Evolutionary conservation across 768 basidiomycete species (phyloP).

Genomic region (Artomyces pyxidatus): DNA sequence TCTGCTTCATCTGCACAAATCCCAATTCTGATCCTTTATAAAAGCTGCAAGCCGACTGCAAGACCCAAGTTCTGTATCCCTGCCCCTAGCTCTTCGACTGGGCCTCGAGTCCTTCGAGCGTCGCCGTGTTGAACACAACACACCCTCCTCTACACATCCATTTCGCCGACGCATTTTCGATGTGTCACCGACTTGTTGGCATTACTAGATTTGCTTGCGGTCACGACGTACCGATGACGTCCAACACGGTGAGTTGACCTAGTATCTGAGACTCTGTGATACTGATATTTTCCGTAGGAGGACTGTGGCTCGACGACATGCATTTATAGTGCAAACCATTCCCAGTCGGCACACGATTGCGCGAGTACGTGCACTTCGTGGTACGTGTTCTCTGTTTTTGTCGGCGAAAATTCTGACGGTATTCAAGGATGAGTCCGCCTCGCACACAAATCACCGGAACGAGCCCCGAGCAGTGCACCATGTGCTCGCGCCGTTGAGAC

Average conservation of each 20-base stretch:
- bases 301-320: constrained; percentile 7
- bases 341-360: background rate
- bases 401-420: background rate
- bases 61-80: too few relatives aligned
- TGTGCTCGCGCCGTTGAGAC: background rate
- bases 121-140: background rate
- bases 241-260: background rate
- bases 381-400: background rate
- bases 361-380: background rate
- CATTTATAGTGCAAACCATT: constrained; percentile 5
- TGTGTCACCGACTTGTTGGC: constrained; percentile 10
- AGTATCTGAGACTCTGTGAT: background rate
- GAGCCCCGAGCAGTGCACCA: constrained; percentile 3
- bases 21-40: too few relatives aligned
- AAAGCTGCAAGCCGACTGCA: too few relatives aligned
- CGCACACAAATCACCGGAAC: background rate
- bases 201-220: constrained; percentile 3
- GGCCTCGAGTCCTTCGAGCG: background rate
- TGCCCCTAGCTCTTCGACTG: background rate
- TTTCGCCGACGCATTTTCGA: background rate
- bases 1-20: too few relatives aligned
- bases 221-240: constrained; percentile 2
- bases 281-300: background rate
- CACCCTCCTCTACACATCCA: background rate
- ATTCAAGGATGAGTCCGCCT: constrained; percentile 5